phyloP scores from a whole-genome alignment of 768 basidiomycete species.

The Russula griseocarnosa region DNA sequence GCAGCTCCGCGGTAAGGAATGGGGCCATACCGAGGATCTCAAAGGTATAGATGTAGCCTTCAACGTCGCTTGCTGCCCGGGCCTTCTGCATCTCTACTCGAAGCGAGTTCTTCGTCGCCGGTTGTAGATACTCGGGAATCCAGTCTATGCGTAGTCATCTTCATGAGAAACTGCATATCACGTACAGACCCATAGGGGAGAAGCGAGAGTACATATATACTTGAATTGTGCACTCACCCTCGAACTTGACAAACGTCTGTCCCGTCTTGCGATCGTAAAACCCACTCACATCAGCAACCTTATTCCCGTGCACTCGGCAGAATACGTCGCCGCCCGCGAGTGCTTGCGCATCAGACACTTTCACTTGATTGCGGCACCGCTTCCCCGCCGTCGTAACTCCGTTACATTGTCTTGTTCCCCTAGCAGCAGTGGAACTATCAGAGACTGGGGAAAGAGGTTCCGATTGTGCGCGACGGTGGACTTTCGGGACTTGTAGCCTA shows the following conservation, averaged over 20 bases:
- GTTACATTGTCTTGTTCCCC: constrained; percentile 47
- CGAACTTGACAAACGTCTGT: constrained; percentile 52
- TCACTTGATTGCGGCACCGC: constrained; percentile 52
- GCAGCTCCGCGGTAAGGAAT: not conserved
- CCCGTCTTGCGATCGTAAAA: constrained; percentile 52
- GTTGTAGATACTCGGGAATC: constrained; percentile 62
- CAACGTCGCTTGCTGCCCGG: constrained; percentile 52
- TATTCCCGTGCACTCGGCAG: constrained; percentile 63
- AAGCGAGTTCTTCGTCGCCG: constrained; percentile 56
- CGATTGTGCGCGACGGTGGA: constrained; percentile 22
- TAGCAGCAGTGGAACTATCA: not conserved
- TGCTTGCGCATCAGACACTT: constrained; percentile 36
- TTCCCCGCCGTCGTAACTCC: constrained; percentile 62
- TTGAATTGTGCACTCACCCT: constrained; percentile 37
- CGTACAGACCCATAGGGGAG: not conserved
- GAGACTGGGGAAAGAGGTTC: constrained; percentile 29
- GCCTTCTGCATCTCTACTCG: constrained; percentile 52
- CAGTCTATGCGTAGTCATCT: constrained; percentile 45
- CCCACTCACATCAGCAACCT: constrained; percentile 49
- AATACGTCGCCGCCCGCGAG: constrained; percentile 42
- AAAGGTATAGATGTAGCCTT: constrained; percentile 79
- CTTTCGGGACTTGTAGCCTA: not conserved
- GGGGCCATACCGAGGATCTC: constrained; percentile 63
- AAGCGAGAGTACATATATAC: not conserved
- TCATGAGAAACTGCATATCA: not conserved